A percentile compares a stretch with the other conserved stretches of the same genome.
Conservation (phyloP, 805 yeast genomes). For the Grigorovia jiainica region DNA sequence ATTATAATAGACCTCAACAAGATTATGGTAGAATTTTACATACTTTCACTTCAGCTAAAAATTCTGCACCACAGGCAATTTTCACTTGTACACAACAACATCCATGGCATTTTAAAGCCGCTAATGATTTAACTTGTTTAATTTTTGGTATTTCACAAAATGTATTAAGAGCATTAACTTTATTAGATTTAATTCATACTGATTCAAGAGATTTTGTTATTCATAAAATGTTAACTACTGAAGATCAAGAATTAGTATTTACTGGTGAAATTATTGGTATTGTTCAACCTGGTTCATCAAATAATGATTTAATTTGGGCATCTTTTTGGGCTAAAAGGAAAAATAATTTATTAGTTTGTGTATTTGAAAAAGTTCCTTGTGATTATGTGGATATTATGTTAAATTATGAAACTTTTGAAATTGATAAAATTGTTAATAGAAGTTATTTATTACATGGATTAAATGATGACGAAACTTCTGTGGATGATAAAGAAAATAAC, state of each 20-base stretch:
- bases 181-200: conserved; percentile 70
- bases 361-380: conserved; percentile 77
- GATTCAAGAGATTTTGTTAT: conserved; percentile 64
- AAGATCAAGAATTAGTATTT: conserved; percentile 44
- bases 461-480: conserved; percentile 10
- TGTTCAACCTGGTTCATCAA: conserved; percentile 45
- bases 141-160: conserved; percentile 72
- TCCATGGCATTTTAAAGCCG: conserved; percentile 78
- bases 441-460: conserved; percentile 11
- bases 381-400: conserved; percentile 52
- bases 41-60: conserved; percentile 58
- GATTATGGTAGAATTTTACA: conserved; percentile 44
- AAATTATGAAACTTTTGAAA: conserved; percentile 24
- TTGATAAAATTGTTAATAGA: conserved; percentile 20
- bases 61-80: conserved; percentile 70
- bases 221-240: conserved; percentile 38
- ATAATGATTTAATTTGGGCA: conserved; percentile 54
- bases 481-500: not conserved
- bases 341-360: conserved; percentile 63
- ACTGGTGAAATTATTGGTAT: conserved; percentile 84
- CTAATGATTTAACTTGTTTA: conserved; percentile 82
- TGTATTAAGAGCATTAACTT: conserved; percentile 49
- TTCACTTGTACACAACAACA: conserved; percentile 64
- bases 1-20: conserved; percentile 11
- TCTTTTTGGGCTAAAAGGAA: conserved; percentile 84